Base-by-base conservation (phyloP, 2,329 filamentous ascomycete species). In the Paraphaeosphaeria sporulosa region DNA sequence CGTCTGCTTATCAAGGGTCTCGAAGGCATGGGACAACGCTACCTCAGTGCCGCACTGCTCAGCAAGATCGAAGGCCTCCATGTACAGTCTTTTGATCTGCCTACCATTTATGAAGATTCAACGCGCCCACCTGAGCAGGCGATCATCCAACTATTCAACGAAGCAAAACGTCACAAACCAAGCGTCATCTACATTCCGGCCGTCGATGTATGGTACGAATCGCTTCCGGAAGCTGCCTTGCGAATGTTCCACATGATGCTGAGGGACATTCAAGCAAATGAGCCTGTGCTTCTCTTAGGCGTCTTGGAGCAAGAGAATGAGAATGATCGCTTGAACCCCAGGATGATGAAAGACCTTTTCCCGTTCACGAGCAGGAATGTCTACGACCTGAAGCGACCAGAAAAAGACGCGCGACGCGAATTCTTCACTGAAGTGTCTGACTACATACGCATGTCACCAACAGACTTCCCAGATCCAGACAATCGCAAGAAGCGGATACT, bases 141-240 rank as follows among this genome's bases (percentile, higher is more conserved):
- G 10, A 88, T 99, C 64, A 93, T 97, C 13, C 90, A 94, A 66
- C 84, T 96, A 8, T 98, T 99, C 73, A 89, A 92, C 0, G 95
- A 98, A 80, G 92, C 96, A 40, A 92, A 94, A 76, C 89, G 94
- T 40, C 93, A 97, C 75, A 97, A 97, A 76, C 95, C 95, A 0
- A 96, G 93, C 75, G 92, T 98, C 40, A 95, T 99, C 54, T 98
- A 94, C 78, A 91, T 99, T 46, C 94, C 95, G 2, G 90, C 93
- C 67, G 87, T 98, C 51, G 91, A 97, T 67, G 86, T 90, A 8
- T 99, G 95, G 95, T 94, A 93, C 73, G 80, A 86, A 13, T 89
- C 91, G 0, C 60, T 78, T n/a, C 81, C 93, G 42, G 87, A 89
- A 2, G 80, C 81, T 13, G 86, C 87, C 4, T 87, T 96, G 57